Evolutionary conservation across 495 filamentous ascomycete genomes (phyloP).

Genomic region (Lepraria neglecta): DNA sequence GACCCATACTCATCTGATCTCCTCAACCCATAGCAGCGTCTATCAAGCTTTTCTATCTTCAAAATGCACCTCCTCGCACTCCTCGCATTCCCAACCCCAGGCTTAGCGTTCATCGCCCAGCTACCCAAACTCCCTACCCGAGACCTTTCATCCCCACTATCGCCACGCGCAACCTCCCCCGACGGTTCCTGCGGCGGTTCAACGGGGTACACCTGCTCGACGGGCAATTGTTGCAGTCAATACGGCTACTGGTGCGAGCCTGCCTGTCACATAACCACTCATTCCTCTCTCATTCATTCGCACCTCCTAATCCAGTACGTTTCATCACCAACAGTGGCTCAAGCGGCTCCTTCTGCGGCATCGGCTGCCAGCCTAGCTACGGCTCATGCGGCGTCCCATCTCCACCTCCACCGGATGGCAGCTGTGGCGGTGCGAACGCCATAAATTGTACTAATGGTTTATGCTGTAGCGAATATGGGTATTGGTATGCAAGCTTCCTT

Average conservation of each 20-base stretch:
- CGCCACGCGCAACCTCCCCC: background rate
- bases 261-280: background rate
- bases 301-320: background rate
- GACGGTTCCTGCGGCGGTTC: conserved; percentile 14
- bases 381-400: background rate
- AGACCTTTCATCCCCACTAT: background rate
- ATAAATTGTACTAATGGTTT: background rate
- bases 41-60: background rate
- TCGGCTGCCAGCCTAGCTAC: background rate
- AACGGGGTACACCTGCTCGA: conserved; percentile 7
- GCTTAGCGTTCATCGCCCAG: background rate
- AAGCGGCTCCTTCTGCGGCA: background rate
- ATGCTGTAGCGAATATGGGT: background rate
- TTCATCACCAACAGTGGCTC: background rate
- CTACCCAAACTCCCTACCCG: background rate
- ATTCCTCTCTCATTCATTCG: background rate
- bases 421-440: background rate
- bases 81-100: background rate
- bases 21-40: background rate
- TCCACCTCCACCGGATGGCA: background rate
- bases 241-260: conserved; percentile 9
- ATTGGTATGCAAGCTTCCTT: background rate
- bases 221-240: conserved; percentile 12
- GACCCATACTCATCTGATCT: background rate
- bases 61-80: background rate